These are phyloP conservation scores for Fomitopsis palustris DNA, from an alignment of 1,284 basidiomycete genomes.

Conservation along the genomic window DNA sequence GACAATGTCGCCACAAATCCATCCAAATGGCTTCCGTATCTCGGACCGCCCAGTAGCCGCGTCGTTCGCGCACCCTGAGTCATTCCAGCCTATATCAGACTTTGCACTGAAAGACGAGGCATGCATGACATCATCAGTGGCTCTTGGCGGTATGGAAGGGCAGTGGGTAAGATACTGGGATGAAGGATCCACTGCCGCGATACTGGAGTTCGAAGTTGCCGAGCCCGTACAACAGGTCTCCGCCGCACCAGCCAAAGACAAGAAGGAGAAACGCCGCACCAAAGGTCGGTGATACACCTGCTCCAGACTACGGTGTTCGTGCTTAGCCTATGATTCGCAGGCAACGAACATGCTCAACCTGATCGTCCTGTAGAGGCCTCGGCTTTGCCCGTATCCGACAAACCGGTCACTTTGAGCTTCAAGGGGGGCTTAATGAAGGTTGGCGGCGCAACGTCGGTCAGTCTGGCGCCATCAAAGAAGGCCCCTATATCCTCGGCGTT, in stretches of 20 bases:
- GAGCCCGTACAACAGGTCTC: constrained; percentile 42
- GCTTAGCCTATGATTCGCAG: too few species aligned
- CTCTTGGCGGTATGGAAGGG: constrained; percentile 65
- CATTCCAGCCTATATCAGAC: constrained; percentile 77
- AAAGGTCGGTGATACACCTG: too few species aligned
- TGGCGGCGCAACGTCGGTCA: constrained; percentile 14
- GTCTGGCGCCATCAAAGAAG: constrained; percentile 22
- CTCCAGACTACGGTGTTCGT: too few species aligned
- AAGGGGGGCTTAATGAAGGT: constrained; percentile 46
- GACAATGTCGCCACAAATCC: constrained; percentile 77
- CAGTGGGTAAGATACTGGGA: constrained; percentile 84
- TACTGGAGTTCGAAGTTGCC: constrained; percentile 79
- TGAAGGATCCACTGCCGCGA: constrained; percentile 64
- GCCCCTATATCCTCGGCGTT: constrained; percentile 50
- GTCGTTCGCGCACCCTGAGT: constrained; percentile 84
- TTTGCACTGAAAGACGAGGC: constrained; percentile 72
- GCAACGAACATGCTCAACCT: constrained; percentile 6
- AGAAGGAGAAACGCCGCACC: constrained; percentile 63
- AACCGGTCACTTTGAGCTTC: constrained; percentile 74
- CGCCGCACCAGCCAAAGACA: constrained; percentile 48
- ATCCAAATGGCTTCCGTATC: constrained; percentile 87
- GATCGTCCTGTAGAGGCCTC: constrained; percentile 48
- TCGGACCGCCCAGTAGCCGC: constrained; percentile 82
- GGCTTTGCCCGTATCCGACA: constrained; percentile 65
- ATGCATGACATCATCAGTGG: constrained; percentile 58